These are phyloP conservation scores for Arthrobotrys iridis DNA, from an alignment of 2,329 filamentous ascomycete species.

Conservation along the genomic window DNA sequence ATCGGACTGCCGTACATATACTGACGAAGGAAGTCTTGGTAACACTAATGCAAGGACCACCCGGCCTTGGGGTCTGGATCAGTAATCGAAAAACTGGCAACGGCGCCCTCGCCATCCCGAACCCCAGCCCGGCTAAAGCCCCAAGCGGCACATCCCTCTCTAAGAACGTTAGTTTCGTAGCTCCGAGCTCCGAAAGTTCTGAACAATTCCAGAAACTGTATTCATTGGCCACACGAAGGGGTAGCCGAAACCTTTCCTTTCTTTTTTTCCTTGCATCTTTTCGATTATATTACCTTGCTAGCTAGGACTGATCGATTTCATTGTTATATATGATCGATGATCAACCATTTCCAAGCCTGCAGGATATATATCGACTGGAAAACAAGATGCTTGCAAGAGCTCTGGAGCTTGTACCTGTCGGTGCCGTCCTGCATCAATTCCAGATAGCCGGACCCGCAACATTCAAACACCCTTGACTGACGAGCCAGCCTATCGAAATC, in stretches of 20 bases:
- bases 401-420: not conserved
- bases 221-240: too few species aligned
- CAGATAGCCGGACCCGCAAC: conserved; percentile 15
- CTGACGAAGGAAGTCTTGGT: not conserved
- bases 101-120: conserved; percentile 12
- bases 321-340: too few species aligned
- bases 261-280: too few species aligned
- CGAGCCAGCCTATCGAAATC: conserved; percentile 15
- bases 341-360: not conserved
- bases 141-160: not conserved
- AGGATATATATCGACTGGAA: not conserved
- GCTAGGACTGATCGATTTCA: too few species aligned
- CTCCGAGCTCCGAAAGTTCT: not conserved
- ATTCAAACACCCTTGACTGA: conserved; percentile 23
- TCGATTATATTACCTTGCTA: too few species aligned
- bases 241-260: too few species aligned
- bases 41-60: conserved; percentile 14
- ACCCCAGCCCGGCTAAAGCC: conserved; percentile 18
- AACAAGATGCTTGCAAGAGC: not conserved
- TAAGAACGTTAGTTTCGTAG: not conserved
- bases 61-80: conserved; percentile 12
- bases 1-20: not conserved
- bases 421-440: not conserved
- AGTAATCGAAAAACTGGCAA: conserved; percentile 21
- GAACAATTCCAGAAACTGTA: not conserved